These are phyloP conservation scores for Penicillium sp. DNA, from an alignment of 2,329 filamentous ascomycete genomes.

Conservation along the genomic window DNA sequence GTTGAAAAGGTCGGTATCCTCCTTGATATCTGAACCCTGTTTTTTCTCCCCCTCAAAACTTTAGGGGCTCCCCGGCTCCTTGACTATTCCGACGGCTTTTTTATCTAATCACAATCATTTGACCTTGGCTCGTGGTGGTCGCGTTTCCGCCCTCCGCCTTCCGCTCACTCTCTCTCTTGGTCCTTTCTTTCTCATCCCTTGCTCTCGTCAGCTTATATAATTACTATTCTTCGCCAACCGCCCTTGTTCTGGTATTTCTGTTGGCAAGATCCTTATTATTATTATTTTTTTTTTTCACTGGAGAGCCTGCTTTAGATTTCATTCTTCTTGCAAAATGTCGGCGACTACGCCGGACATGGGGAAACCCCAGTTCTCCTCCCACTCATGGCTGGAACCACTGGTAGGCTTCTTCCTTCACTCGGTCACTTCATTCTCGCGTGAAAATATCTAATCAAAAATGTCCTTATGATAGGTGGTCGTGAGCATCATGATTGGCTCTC, in stretches of 20 bases:
- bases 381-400: slow-evolving; percentile 42
- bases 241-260: background rate
- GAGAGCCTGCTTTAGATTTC: background rate
- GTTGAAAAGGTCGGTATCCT: background rate
- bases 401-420: slow-evolving; percentile 31
- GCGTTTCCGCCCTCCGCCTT: slow-evolving; percentile 1
- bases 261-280: background rate
- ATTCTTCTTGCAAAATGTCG: slow-evolving; percentile 4
- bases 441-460: background rate
- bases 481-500: slow-evolving; percentile 54
- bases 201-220: background rate
- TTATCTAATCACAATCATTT: background rate
- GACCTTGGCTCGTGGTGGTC: background rate
- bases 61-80: background rate
- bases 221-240: background rate
- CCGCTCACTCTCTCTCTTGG: background rate
- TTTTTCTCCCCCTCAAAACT: background rate
- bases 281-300: background rate
- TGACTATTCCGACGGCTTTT: background rate
- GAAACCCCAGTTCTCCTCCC: slow-evolving; percentile 42
- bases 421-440: background rate
- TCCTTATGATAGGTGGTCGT: slow-evolving; percentile 49
- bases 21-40: background rate
- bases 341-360: slow-evolving; percentile 34
- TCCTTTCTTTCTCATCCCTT: slow-evolving; percentile 1